phyloP scores from a whole-genome alignment of 495 filamentous ascomycete genomes.

The Hypoxylon intermedium region DNA sequence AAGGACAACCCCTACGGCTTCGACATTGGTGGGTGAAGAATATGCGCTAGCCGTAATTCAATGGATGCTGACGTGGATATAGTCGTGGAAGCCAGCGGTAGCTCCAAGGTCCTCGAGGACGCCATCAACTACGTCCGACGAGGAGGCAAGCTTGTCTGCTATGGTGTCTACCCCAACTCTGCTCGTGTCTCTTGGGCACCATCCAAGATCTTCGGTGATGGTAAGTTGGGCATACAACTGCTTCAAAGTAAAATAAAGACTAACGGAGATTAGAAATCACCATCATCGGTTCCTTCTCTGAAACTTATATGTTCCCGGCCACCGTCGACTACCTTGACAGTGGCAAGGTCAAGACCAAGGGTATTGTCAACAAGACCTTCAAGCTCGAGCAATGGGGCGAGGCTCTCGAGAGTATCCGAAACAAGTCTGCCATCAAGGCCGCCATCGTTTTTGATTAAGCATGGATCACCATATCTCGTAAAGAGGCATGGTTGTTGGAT shows the following conservation, averaged over 20 bases:
- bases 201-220: conserved; percentile 64
- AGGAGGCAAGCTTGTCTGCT: conserved; percentile 73
- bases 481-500: no score
- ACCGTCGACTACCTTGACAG: conserved; percentile 74
- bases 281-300: conserved; percentile 72
- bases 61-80: conserved; percentile 15
- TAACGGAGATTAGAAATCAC: conserved; percentile 61
- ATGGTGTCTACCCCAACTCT: conserved; percentile 66
- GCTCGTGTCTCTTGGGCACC: conserved; percentile 70
- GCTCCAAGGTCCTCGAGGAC: conserved; percentile 70
- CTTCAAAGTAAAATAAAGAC: conserved; percentile 46
- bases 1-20: conserved; percentile 73
- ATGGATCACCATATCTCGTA: no score
- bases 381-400: conserved; percentile 61
- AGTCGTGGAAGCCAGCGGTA: conserved; percentile 66
- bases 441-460: conserved; percentile 74
- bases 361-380: conserved; percentile 63
- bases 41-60: conserved; percentile 38
- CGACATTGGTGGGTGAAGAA: conserved; percentile 61
- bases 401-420: conserved; percentile 62
- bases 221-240: conserved; percentile 20
- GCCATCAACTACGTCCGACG: conserved; percentile 72
- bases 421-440: conserved; percentile 76
- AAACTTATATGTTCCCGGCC: conserved; percentile 76
- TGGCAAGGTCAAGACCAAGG: conserved; percentile 66